phyloP scores from a whole-genome alignment of 2,329 filamentous ascomycete genomes.

The Fusarium algeriense region DNA sequence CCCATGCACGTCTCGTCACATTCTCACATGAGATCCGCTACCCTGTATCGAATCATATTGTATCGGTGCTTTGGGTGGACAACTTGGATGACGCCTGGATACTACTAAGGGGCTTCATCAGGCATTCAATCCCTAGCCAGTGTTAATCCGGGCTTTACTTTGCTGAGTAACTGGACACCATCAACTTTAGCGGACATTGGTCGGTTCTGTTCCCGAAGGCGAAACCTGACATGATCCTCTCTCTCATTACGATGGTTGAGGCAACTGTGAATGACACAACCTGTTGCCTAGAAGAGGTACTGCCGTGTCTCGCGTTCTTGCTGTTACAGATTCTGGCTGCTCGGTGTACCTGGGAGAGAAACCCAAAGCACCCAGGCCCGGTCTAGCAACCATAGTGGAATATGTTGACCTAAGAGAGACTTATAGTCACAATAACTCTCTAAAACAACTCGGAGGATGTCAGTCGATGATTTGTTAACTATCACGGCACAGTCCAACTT shows the following conservation, averaged over 20 bases:
- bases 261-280: slow-evolving; percentile 3
- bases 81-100: neutral
- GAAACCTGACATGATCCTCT: slow-evolving; percentile 11
- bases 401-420: neutral
- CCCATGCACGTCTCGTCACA: slow-evolving; percentile 6
- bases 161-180: neutral
- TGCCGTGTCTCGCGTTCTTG: neutral
- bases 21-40: neutral
- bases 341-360: too few species aligned
- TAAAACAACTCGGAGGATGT: neutral
- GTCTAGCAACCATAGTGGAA: neutral
- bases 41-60: slow-evolving; percentile 14
- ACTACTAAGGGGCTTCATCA: neutral
- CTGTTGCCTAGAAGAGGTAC: neutral
- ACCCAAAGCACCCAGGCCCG: neutral
- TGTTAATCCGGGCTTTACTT: neutral
- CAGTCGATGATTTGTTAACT: neutral
- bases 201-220: slow-evolving; percentile 10
- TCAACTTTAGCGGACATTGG: neutral
- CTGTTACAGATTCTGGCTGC: neutral
- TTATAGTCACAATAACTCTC: too few species aligned
- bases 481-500: neutral
- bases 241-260: neutral
- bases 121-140: neutral
- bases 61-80: neutral